A percentile compares a stretch with the other conserved stretches of the same genome.
These are phyloP conservation scores for Smittium mucronatum DNA, from an alignment of 371 early-diverging fungal genomes.

Conservation along the genomic window DNA sequence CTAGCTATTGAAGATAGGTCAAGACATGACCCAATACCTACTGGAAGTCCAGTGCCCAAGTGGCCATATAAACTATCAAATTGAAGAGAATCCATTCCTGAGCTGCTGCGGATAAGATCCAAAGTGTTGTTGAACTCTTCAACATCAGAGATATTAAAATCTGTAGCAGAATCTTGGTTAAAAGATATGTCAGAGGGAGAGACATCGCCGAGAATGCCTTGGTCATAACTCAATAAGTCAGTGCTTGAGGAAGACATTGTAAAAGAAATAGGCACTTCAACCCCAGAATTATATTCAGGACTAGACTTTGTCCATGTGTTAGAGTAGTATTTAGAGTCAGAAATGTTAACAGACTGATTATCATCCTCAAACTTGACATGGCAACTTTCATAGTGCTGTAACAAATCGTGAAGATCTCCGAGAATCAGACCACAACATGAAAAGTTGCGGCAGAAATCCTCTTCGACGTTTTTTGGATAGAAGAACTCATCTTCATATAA, in stretches of 20 bases:
- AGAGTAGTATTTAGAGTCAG: background rate
- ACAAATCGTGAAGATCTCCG: constrained; percentile 71
- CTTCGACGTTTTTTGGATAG: constrained; percentile 69
- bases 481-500: constrained; percentile 41
- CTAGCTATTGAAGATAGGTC: background rate
- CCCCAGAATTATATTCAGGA: background rate
- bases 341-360: background rate
- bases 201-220: background rate
- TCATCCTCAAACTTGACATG: constrained; percentile 57
- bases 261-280: constrained; percentile 10
- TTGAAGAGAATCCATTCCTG: background rate
- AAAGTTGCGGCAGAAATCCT: constrained; percentile 79
- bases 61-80: background rate
- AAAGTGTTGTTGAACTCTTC: constrained; percentile 7
- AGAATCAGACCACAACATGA: constrained; percentile 75
- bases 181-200: background rate
- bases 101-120: background rate
- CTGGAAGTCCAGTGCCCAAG: background rate
- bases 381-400: constrained; percentile 84
- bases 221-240: background rate
- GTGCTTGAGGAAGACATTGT: background rate
- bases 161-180: background rate
- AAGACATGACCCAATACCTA: background rate
- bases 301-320: constrained; percentile 8
- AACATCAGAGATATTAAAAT: background rate